Base-by-base conservation (phyloP, 2,329 filamentous ascomycete genomes). In the Aureobasidium sp. region DNA sequence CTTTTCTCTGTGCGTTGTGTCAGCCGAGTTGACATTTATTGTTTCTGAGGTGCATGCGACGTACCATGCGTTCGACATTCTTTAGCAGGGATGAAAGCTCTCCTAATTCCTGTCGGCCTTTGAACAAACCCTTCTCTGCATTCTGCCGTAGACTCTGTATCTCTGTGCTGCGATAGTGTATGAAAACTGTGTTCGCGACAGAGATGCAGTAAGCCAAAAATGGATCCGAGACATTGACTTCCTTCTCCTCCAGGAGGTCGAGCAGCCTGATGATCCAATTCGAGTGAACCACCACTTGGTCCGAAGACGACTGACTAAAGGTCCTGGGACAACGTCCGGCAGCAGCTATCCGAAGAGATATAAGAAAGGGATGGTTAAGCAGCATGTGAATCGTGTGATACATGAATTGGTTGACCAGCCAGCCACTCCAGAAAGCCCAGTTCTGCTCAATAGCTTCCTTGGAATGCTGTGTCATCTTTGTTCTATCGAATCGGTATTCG, bases 201-300 rank as follows among this genome's bases (percentile, higher is more conserved):
- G 58, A 53, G 8, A 61, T 53, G 13, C 58, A 61, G 45, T 61
- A 61, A 51, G 47, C 58, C 37, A 61, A 9, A n/a, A 61, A 61
- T 4, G 58, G 58, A 14, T 61, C 58, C 1, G 58, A 44, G 7
- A 61, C 16, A 21, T 29, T 53, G 47, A 51, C 21, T 1, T 51
- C 29, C 21, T 51, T 61, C 39, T 61, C 58, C 16, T 61, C 49
- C 9, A 61, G 47, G 8, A 61, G 21, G 9, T 61, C 58, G 9
- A 61, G 21, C 4, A 53, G 14, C 16, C 58, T 37, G 5, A 51
- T 53, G 47, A 53, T 61, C 58, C 58, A 61, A 5, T 61, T 61
- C n/a, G 47, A 61, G 25, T 61, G 58, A 14, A 61, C 30, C 13
- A 61, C 45, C 2, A 61, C 58, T 48, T 51, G 49, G 14, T 61